Conservation (phyloP, 2,329 filamentous ascomycete species). For the Exophiala lecanii-corni region DNA sequence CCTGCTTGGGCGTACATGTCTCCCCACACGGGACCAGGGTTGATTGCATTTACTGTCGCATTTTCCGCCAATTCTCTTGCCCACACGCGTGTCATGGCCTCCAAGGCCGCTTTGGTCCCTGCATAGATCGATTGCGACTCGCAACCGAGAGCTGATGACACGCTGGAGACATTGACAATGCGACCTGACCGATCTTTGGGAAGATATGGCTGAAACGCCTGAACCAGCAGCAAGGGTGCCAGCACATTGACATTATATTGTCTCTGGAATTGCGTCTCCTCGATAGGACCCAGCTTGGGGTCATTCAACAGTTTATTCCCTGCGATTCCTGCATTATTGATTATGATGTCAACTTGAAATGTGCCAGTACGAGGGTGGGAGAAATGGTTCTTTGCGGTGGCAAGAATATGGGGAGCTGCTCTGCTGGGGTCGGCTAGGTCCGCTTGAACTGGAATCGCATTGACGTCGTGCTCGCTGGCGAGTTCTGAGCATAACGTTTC, state of each 20-base stretch:
- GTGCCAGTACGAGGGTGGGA: conserved; percentile 44
- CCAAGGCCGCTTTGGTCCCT: conserved; percentile 59
- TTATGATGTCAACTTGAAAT: conserved; percentile 37
- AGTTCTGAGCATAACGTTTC: conserved; percentile 55
- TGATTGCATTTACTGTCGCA: conserved; percentile 57
- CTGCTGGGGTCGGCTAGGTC: conserved; percentile 63
- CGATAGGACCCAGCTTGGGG: conserved; percentile 36
- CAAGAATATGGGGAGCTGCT: conserved; percentile 53
- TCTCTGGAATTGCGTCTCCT: conserved; percentile 48
- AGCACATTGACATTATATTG: conserved; percentile 58
- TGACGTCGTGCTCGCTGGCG: conserved; percentile 53
- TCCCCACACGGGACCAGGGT: conserved; percentile 53
- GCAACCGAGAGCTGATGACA: conserved; percentile 51
- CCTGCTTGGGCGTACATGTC: conserved; percentile 53
- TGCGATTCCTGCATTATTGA: conserved; percentile 39
- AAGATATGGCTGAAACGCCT: conserved; percentile 52
- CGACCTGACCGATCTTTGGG: conserved; percentile 54
- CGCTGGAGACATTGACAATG: conserved; percentile 55
- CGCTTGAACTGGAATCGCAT: conserved; percentile 59
- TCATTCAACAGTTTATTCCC: conserved; percentile 56
- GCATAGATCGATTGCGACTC: conserved; percentile 54
- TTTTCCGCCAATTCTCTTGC: conserved; percentile 53
- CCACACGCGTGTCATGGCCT: conserved; percentile 61
- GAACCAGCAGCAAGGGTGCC: conserved; percentile 53
- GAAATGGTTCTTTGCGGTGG: conserved; percentile 57